phyloP scores from a whole-genome alignment of 306 rosid species.

The Lathyrus aphaca region DNA sequence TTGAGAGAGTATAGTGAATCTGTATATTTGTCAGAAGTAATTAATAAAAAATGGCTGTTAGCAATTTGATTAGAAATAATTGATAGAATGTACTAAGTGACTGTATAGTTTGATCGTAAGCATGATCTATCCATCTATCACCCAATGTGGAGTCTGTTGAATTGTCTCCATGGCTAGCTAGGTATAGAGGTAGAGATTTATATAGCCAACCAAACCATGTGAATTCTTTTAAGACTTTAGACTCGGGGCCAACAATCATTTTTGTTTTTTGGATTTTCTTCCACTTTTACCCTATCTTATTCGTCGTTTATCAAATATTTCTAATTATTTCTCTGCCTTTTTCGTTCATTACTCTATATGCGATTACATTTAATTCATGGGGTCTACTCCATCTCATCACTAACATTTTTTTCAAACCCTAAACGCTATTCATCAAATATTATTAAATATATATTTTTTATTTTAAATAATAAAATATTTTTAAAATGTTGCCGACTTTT shows the following conservation, averaged over 20 bases:
- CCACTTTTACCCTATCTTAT: constrained; percentile 4
- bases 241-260: constrained; percentile 39
- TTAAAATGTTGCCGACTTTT: no score
- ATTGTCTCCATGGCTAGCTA: constrained; percentile 4
- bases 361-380: no score
- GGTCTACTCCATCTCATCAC: not conserved
- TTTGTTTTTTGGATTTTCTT: constrained; percentile 42
- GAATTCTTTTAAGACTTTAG: constrained; percentile 37
- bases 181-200: not conserved
- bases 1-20: no score
- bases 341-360: no score
- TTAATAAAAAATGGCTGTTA: no score
- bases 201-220: constrained; percentile 48
- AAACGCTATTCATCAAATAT: no score
- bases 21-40: no score
- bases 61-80: not conserved
- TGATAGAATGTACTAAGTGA: no score
- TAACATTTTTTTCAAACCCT: not conserved
- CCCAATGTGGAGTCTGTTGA: constrained; percentile 2
- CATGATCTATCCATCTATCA: no score
- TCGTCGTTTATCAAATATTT: constrained; percentile 18
- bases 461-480: no score
- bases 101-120: not conserved
- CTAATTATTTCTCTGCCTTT: constrained; percentile 16
- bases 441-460: no score